Evolutionary conservation across 139 green algal species (phyloP), one percentile per base, ranked within the genome.

Genomic region (Zygnema cylindricum): DNA sequence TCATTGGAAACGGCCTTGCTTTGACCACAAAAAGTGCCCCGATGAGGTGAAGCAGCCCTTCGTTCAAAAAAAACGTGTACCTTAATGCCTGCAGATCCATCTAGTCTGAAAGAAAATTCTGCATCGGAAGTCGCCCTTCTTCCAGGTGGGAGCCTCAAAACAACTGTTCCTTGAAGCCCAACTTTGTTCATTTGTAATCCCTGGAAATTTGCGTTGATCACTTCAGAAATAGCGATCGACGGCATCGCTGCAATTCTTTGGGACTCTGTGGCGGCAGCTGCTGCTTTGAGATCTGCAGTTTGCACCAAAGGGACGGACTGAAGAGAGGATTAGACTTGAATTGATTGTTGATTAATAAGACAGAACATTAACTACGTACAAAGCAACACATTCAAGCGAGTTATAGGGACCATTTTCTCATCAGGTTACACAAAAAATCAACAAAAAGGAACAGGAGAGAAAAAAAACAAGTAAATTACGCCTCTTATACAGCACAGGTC

Each of bases 41-140:
- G n/a, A n/a, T n/a, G n/a, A n/a, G 76, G 16, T 32, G n/a, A 25
- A 2, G 25, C 1, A 32, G 75, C 25, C 23, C 40, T 2, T 40
- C 40, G 32, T 1, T 1, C 35, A 69, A 73, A 30, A 30, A 30
- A 30, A 25, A 73, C 30, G 75, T 30, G 49, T 21, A 88, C 85
- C 85, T 90, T 90, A 69, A 90, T 78, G 43, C 81, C 85, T n/a
- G 36, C 38, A 38, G 85, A 43, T 33, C 85, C 85, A 22, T 90
- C 85, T 22, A 90, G 82, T 16, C 85, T 49, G 85, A 90, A 90
- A 30, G 85, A 90, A 54, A 90, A 49, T 40, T 90, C 85, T 1
- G 32, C 87, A 57, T 88, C 35, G 35, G 23, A 16, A 21, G 77
- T 57, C 11, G 78, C 43, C 33, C 2, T 32, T 40, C 43, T 89